Percentiles rank a stretch among this genome's conserved stretches.
These are phyloP conservation scores for Prunus kanzakura DNA, from an alignment of 306 rosid genomes.

Conservation along the genomic window DNA sequence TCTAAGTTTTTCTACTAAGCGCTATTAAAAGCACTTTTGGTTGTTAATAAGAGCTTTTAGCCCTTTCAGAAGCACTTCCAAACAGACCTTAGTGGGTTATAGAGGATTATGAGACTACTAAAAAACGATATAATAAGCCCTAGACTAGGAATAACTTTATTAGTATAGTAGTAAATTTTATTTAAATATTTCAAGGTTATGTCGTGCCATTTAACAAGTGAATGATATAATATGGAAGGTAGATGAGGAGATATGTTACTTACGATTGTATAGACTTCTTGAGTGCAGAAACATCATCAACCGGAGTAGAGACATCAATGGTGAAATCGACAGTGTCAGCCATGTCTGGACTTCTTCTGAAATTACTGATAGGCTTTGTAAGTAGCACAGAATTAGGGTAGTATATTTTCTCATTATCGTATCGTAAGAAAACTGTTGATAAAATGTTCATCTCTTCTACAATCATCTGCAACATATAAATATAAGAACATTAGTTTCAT, in stretches of 20 bases:
- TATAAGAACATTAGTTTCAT: not conserved
- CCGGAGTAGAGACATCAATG: conserved; percentile 41
- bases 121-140: too few species aligned
- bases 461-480: conserved; percentile 29
- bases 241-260: not conserved
- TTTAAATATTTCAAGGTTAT: too few species aligned
- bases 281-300: conserved; percentile 37
- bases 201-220: too few species aligned
- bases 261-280: conserved; percentile 46
- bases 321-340: conserved; percentile 35
- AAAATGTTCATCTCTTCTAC: conserved; percentile 57
- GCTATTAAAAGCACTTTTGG: too few species aligned
- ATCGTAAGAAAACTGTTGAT: conserved; percentile 45
- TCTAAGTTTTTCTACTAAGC: too few species aligned
- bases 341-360: conserved; percentile 55
- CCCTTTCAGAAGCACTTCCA: accelerated
- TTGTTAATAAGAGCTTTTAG: too few species aligned
- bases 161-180: too few species aligned
- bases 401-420: conserved; percentile 51
- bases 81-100: too few species aligned
- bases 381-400: conserved; percentile 51
- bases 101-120: too few species aligned
- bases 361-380: conserved; percentile 54
- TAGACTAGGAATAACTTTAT: too few species aligned
- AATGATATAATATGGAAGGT: not conserved